Conservation (phyloP, 2,329 filamentous ascomycete species). For the Scytalidium lignicola region DNA sequence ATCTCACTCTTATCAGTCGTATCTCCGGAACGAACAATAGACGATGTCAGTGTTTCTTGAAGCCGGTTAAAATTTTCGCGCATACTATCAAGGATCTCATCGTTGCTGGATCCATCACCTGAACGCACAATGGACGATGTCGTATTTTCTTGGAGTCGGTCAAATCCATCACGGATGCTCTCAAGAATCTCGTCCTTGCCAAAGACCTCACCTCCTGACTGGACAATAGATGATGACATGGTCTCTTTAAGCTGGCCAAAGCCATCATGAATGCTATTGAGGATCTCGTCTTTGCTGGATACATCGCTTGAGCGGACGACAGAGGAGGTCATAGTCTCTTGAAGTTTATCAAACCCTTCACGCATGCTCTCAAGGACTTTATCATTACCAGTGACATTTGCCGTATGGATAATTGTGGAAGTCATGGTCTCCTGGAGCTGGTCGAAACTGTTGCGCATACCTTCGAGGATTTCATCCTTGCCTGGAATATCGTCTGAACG, state of each 20-base stretch:
- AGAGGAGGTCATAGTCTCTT: conserved; percentile 49
- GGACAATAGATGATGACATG: conserved; percentile 46
- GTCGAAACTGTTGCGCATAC: too few relatives aligned
- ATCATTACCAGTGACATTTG: not conserved
- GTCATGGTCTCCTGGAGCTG: not conserved
- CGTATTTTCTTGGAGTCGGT: conserved; percentile 55
- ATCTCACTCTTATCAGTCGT: conserved; percentile 59
- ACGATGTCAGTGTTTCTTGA: conserved; percentile 39
- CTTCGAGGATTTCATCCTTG: conserved; percentile 61
- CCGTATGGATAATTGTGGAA: not conserved
- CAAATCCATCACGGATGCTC: conserved; percentile 58
- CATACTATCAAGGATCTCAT: conserved; percentile 69
- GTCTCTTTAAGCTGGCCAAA: conserved; percentile 61
- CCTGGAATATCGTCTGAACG: conserved; percentile 39
- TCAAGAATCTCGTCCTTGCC: conserved; percentile 77
- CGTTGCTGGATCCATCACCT: conserved; percentile 43
- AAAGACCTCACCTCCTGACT: conserved; percentile 52
- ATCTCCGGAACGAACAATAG: conserved; percentile 41
- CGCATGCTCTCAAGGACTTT: conserved; percentile 17
- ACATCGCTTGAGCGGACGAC: conserved; percentile 40
- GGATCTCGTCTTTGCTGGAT: conserved; percentile 59
- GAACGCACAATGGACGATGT: conserved; percentile 44
- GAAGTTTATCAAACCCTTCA: conserved; percentile 56
- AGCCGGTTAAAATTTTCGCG: conserved; percentile 63
- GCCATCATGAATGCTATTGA: conserved; percentile 60